Percentiles rank a stretch among this genome's conserved stretches.
Conservation (phyloP, 2,329 filamentous ascomycete genomes). For the Neophaeococcomyces mojaviensis region DNA sequence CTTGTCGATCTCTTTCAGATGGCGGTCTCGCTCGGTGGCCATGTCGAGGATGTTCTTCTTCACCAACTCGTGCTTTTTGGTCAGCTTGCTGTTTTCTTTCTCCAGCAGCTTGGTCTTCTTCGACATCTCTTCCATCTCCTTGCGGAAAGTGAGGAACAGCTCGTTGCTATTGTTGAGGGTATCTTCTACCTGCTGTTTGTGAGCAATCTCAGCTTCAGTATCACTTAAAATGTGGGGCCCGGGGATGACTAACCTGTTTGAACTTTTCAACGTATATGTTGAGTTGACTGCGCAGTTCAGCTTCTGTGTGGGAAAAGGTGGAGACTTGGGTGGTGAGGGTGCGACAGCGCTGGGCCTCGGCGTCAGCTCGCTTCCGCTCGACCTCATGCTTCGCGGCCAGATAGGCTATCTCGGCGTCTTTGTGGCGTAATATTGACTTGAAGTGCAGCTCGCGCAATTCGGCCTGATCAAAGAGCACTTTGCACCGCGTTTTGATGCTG, state of each 20-base stretch:
- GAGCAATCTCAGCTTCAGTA: conserved; percentile 20
- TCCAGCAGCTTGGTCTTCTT: conserved; percentile 97
- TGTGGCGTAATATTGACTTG: conserved; percentile 81
- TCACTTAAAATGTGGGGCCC: conserved; percentile 21
- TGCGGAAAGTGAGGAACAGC: conserved; percentile 89
- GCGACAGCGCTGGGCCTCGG: conserved; percentile 69
- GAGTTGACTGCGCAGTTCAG: conserved; percentile 84
- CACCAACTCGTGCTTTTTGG: conserved; percentile 85
- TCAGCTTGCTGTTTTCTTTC: conserved; percentile 88
- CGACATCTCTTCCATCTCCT: conserved; percentile 99
- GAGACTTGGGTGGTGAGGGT: conserved; percentile 86
- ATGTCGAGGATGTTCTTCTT: conserved; percentile 94
- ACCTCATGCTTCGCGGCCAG: conserved; percentile 82
- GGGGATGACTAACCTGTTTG: conserved; percentile 72
- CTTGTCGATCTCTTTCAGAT: conserved; percentile 68
- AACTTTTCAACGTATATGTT: conserved; percentile 99
- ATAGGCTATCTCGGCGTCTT: conserved; percentile 91
- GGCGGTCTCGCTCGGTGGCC: conserved; percentile 81
- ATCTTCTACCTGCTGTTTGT: conserved; percentile 74
- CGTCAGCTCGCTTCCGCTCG: conserved; percentile 80
- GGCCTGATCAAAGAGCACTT: conserved; percentile 93
- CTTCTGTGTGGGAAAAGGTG: conserved; percentile 92
- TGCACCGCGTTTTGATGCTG: conserved; percentile 70
- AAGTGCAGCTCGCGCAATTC: conserved; percentile 93
- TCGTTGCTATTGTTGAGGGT: conserved; percentile 98